A percentile compares a stretch with the other conserved stretches of the same genome.
Conservation (phyloP, 2,329 filamentous ascomycete genomes). For the Cladorrhinum sp. region DNA sequence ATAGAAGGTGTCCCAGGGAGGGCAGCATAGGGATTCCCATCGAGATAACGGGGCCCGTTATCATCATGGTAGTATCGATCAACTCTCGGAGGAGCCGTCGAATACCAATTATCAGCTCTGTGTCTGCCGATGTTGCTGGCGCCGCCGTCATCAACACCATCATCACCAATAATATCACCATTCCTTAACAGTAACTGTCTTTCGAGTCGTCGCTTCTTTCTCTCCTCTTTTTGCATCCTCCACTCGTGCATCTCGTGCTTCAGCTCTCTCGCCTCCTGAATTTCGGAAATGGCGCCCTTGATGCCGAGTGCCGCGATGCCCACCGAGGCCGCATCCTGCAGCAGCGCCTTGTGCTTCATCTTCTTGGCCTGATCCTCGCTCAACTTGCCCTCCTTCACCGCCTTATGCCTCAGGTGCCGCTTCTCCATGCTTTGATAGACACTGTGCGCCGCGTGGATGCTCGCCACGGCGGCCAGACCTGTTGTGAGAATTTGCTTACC, state of each 20-base stretch:
- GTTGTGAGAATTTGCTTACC: slow-evolving; percentile 60
- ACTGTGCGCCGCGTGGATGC: slow-evolving; percentile 57
- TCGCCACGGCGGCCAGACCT: slow-evolving; percentile 56
- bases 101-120: slow-evolving; percentile 45
- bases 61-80: slow-evolving; percentile 34
- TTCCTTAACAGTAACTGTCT: slow-evolving; percentile 30
- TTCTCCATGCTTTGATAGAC: slow-evolving; percentile 59
- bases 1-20: slow-evolving; percentile 35
- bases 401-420: slow-evolving; percentile 49
- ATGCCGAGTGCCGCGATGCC: slow-evolving; percentile 57
- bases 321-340: slow-evolving; percentile 58
- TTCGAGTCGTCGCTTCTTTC: slow-evolving; percentile 48
- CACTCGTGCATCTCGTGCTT: slow-evolving; percentile 48
- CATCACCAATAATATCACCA: slow-evolving; percentile 12
- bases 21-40: slow-evolving; percentile 46
- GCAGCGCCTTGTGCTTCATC: slow-evolving; percentile 53
- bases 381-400: slow-evolving; percentile 52
- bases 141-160: slow-evolving; percentile 18
- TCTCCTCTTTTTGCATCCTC: slow-evolving; percentile 46
- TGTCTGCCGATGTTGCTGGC: slow-evolving; percentile 33
- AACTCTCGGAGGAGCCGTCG: slow-evolving; percentile 39
- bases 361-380: slow-evolving; percentile 51
- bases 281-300: slow-evolving; percentile 53
- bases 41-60: slow-evolving; percentile 45
- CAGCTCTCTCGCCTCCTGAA: slow-evolving; percentile 54